These are phyloP conservation scores for Clarireedia paspali DNA, from an alignment of 2,329 filamentous ascomycete species.

Conservation along the genomic window DNA sequence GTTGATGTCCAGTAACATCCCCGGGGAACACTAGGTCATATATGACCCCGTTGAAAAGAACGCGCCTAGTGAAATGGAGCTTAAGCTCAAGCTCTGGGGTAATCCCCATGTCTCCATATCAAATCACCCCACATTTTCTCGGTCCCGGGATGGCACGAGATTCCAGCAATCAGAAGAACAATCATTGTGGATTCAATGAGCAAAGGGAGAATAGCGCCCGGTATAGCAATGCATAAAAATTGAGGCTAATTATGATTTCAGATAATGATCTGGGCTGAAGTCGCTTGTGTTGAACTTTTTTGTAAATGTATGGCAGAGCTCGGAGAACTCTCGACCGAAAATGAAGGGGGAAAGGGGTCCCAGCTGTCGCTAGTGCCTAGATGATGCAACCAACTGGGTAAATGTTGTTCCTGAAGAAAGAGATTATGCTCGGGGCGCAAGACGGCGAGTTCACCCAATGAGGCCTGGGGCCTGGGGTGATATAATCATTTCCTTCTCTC, in stretches of 20 bases:
- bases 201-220: neutral
- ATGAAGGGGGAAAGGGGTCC: neutral
- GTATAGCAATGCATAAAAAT: neutral
- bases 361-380: neutral
- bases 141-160: neutral
- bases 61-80: neutral
- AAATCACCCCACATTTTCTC: slow-evolving; percentile 1
- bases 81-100: neutral
- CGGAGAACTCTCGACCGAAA: slow-evolving; percentile 7
- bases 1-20: neutral
- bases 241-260: slow-evolving; percentile 5
- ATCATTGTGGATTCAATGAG: neutral
- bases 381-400: neutral
- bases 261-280: neutral
- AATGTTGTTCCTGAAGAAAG: neutral
- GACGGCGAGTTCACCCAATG: too few relatives aligned
- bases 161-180: slow-evolving; percentile 8
- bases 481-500: too few relatives aligned
- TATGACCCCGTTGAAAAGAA: neutral
- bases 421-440: too few relatives aligned
- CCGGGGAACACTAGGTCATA: neutral
- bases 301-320: neutral
- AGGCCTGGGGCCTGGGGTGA: too few relatives aligned
- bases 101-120: neutral
- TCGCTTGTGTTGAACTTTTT: neutral